Percentiles rank a stretch among this genome's conserved stretches.
Conservation (phyloP, 1,139 yeast genomes). For the Geotrichum candidum region DNA sequence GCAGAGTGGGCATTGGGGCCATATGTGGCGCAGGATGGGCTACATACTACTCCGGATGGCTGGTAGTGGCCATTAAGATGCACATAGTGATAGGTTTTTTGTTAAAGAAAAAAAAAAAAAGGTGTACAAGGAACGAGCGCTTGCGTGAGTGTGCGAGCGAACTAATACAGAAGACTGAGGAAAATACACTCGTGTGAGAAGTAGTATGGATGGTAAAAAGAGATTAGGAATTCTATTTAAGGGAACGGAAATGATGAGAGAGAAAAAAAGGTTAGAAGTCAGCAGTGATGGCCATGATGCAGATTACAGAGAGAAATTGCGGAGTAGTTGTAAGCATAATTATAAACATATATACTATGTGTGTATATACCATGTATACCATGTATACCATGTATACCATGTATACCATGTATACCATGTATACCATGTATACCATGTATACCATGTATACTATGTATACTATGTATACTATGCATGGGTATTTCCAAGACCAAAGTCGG, state of each 20-base stretch:
- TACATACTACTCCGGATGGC: conserved; percentile 49
- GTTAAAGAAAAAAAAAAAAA: background rate
- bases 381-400: too few relatives aligned
- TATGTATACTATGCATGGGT: too few relatives aligned
- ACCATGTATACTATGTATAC: too few relatives aligned
- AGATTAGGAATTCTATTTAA: background rate
- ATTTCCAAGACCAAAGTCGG: too few relatives aligned
- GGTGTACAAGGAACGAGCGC: background rate
- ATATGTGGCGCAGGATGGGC: background rate
- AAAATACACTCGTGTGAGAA: background rate
- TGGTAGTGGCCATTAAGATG: conserved; percentile 53
- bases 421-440: too few relatives aligned
- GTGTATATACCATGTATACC: too few relatives aligned
- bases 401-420: too few relatives aligned
- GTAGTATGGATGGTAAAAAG: background rate
- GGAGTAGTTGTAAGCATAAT: background rate
- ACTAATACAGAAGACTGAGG: background rate
- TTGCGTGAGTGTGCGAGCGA: background rate
- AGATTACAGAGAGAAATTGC: background rate
- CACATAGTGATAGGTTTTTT: conserved; percentile 44
- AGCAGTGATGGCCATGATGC: background rate
- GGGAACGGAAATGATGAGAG: too few relatives aligned
- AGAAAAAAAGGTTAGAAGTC: background rate
- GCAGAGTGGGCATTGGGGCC: background rate
- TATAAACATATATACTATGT: too few relatives aligned